Evolutionary conservation across 23 red algal species (phyloP).

Genomic region (Porphyridium purpureum): DNA sequence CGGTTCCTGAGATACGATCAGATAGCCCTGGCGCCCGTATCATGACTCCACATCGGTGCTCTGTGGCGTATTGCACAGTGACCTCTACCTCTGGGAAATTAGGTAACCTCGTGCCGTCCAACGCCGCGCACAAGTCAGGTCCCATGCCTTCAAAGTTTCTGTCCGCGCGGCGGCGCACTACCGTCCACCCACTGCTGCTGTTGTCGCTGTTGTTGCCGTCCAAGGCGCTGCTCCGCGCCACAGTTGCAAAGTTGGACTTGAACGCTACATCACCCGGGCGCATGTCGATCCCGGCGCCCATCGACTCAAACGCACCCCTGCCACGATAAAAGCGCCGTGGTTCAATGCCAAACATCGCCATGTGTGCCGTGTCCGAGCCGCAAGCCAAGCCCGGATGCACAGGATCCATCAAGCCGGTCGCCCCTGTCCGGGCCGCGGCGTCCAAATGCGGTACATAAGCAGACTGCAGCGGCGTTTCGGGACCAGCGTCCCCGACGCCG

Average conservation of each 20-base stretch:
- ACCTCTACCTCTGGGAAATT: no score
- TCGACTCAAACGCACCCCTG: conserved; percentile 27
- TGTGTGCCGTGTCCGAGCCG: conserved; percentile 30
- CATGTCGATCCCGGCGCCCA: conserved; percentile 11
- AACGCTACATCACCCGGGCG: conserved; percentile 18
- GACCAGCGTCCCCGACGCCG: conserved; percentile 12
- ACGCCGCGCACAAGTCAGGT: no score
- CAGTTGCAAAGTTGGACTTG: conserved; percentile 18
- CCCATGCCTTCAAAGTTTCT: no score
- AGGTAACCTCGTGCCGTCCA: no score
- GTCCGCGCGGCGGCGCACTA: no score
- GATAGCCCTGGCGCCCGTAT: no score
- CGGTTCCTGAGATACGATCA: no score
- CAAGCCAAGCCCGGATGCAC: conserved; percentile 21
- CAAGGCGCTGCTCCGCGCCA: no score
- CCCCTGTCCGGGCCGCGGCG: conserved; percentile 1
- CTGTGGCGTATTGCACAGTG: no score
- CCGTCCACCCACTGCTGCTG: no score
- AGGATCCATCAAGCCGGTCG: conserved; percentile 16
- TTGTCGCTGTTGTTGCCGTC: no score
- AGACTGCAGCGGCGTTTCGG: conserved; percentile 3
- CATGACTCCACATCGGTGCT: no score
- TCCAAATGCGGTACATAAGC: conserved; percentile 11
- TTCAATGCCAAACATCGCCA: conserved; percentile 16
- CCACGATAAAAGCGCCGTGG: conserved; percentile 13